Evolutionary conservation across 306 rosid genomes (phyloP), one percentile per base, ranked within the genome.

Genomic region (Glycine soja): DNA sequence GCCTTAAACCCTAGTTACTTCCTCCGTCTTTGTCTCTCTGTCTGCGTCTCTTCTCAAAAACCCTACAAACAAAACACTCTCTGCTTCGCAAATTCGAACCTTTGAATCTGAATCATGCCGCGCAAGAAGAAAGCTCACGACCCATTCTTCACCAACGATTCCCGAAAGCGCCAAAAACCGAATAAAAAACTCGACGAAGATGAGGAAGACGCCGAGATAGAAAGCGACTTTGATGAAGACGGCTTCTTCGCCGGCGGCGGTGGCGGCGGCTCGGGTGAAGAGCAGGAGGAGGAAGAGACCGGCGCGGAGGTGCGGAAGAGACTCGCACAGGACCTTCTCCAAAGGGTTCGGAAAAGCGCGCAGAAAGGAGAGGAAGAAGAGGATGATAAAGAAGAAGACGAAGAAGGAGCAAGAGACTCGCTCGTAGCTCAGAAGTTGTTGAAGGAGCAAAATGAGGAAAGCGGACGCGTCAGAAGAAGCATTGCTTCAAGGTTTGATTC

Each of bases 401-500:
- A 59, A 3, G 92, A 89, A 30, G 99, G 93, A 0, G 87, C 79
- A 10, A 89, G 85, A 19, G 97, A 95, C 66, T 90, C 98, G 4
- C 90, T 91, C n/a, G 80, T 93, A 1, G 92, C 94, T 4, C 78
- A 85, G 88, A 87, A 79, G 53, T 69, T 95, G 84, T 83, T 89
- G 61, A 90, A 92, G 89, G 94, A 93, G 51, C 98, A 92, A 67
- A 91, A 88, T 4, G 97, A 93, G 72, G 97, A 95, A 71, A 93
- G 93, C 11, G 99, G 99, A 4, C 90, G 98, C 8, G 81, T 90
- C 8, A 84, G 99, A 40, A 88, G 92, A 80, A 80, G 82, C 58
- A 85, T 95, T 73, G 97, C 97, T 47, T 89, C 93, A 2, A 92
- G 92, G 99, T 92, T 70, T 57, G 16, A 47, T 32, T 38, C 5